Percentiles rank a stretch among this genome's conserved stretches.
Evolutionary conservation across 208 protist genomes (phyloP).

Genomic region (Wallacemonas sp.): DNA sequence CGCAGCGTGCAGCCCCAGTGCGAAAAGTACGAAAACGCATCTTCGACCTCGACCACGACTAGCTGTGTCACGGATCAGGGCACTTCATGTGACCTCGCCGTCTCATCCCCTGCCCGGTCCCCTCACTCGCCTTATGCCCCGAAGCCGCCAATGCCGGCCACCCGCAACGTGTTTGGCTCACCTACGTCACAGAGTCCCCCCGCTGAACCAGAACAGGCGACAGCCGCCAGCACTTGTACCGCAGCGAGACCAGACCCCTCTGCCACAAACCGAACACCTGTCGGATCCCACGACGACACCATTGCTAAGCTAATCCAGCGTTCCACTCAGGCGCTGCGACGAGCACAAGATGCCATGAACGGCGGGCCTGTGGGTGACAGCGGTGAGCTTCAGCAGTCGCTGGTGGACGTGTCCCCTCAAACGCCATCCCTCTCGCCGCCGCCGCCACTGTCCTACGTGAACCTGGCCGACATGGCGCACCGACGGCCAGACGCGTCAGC

Average conservation of each 20-base stretch:
- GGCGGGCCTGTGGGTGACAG: not conserved
- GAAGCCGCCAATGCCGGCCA: not conserved
- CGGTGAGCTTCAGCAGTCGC: not conserved
- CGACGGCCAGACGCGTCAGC: not conserved
- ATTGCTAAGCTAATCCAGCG: too few species aligned
- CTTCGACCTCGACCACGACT: not conserved
- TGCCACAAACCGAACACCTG: constrained; percentile 4
- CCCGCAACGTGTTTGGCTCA: not conserved
- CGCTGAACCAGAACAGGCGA: too few species aligned
- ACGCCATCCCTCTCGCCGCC: constrained; percentile 1
- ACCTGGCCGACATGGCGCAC: too few species aligned
- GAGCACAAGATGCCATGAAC: constrained; percentile 28
- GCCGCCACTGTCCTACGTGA: not conserved
- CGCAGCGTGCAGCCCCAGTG: not conserved
- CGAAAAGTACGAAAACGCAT: not conserved
- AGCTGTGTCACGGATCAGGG: too few species aligned
- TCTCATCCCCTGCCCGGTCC: not conserved
- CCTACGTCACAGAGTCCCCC: not conserved
- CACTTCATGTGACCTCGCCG: too few species aligned
- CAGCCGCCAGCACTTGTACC: too few species aligned
- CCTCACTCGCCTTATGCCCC: constrained; percentile 5
- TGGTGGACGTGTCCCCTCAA: constrained; percentile 2
- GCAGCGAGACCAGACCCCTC: too few species aligned
- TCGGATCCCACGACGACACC: too few species aligned
- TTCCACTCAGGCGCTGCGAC: constrained; percentile 31